Evolutionary conservation across 1,284 basidiomycete species (phyloP), one percentile per base, ranked within the genome.

Genomic region (Phellopilus nigrolimitatus): DNA sequence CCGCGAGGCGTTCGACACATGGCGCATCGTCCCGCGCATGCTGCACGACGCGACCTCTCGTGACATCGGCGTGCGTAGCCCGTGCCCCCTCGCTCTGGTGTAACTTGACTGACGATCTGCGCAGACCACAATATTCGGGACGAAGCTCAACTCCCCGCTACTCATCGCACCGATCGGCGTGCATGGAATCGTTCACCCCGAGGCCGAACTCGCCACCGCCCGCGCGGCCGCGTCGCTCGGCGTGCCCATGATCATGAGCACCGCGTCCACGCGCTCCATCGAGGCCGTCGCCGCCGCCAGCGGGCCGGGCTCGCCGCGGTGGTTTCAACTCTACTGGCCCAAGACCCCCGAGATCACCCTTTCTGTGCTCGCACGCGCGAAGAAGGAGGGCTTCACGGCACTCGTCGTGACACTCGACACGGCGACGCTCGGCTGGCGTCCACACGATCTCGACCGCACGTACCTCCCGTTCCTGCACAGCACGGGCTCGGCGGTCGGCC

Each of bases 321-420:
- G 83, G 82, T 93, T 79, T 67, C 89, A 93, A 65, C 75, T 92
- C 6, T 92, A 92, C 65, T 88, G 84, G 82, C 84, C 86, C 1
- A 66, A 66, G 21, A 70, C 75, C 34, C 68, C 83, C 54, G 82
- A 82, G 2, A 64, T 88, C 7, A 84, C 84, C 0, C 64, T 78
- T 17, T 87, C 82, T 13, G 58, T 91, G 22, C 73, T 91, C 10
- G 64, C 64, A 3, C 75, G 87, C 10, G 84, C 80, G 38, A 86
- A 88, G 61, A 71, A 69, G 4, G 76, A 67, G 27, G 83, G 84
- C 1, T 91, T 77, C 67, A 77, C 69, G 5, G 78, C 78, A 17
- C 78, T 91, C 27, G 77, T 91, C 41, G 69, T 88, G 48, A 86
- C 86, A 0, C 69, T 86, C 6, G 85, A 88, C 64, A 80, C 80